These are phyloP conservation scores for Malus hybrid DNA, from an alignment of 331 rosid species.

Conservation along the genomic window DNA sequence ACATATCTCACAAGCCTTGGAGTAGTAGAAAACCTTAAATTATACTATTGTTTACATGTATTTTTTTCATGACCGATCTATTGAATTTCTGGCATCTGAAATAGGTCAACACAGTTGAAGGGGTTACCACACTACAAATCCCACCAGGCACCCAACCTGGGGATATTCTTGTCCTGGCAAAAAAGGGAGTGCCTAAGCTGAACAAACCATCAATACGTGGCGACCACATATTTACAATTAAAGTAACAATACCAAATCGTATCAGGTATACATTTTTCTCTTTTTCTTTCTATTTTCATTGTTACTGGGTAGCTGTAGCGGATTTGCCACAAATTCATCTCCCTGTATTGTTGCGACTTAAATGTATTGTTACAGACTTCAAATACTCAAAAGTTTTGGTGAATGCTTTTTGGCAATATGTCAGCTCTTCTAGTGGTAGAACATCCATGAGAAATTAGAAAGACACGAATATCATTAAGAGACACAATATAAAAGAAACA, in stretches of 20 bases:
- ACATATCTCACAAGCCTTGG: not conserved
- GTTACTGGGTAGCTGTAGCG: not conserved
- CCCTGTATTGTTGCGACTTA: not conserved
- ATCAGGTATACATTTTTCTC: conserved; percentile 46
- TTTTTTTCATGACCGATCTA: conserved; percentile 10
- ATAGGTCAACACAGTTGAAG: conserved; percentile 92
- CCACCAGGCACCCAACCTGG: conserved; percentile 96
- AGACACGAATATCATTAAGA: not conserved
- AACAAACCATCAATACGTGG: conserved; percentile 89
- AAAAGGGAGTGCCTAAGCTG: conserved; percentile 86
- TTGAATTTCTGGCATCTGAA: conserved; percentile 20
- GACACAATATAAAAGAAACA: not conserved
- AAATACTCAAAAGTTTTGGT: not conserved
- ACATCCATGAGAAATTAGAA: not conserved
- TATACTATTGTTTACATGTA: not conserved
- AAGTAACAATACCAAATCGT: conserved; percentile 83
- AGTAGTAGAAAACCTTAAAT: not conserved
- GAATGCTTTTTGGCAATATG: not conserved
- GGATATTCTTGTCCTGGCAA: conserved; percentile 69
- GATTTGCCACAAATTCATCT: not conserved
- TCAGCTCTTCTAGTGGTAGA: not conserved
- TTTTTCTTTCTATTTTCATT: not conserved
- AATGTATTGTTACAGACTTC: not conserved
- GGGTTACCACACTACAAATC: conserved; percentile 59
- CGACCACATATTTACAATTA: conserved; percentile 80